These are phyloP conservation scores for Lanmaoa pseudosensibilis DNA, from an alignment of 768 basidiomycete species.

Conservation along the genomic window DNA sequence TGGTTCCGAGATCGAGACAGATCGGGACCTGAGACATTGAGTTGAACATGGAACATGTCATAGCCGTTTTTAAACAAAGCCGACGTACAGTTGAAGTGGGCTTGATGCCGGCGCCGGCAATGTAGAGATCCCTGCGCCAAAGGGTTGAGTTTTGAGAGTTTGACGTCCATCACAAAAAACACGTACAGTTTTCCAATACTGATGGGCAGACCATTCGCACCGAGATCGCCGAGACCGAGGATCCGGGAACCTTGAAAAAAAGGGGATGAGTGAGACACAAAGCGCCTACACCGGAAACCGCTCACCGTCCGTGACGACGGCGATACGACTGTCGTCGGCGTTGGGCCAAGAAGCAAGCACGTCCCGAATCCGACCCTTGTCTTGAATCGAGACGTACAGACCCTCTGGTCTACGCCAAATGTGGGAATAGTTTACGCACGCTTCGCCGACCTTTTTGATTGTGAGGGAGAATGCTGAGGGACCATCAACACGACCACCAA, in stretches of 20 bases:
- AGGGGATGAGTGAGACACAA: background rate
- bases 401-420: conserved; percentile 67
- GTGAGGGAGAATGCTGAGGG: conserved; percentile 16
- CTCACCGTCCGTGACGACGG: conserved; percentile 75
- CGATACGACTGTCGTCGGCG: conserved; percentile 51
- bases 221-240: conserved; percentile 59
- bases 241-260: conserved; percentile 56
- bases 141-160: background rate
- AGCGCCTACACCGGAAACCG: background rate
- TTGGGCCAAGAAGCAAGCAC: conserved; percentile 55
- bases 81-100: conserved; percentile 44
- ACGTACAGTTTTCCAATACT: conserved; percentile 72
- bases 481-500: conserved; percentile 9
- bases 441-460: conserved; percentile 64
- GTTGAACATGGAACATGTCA: background rate
- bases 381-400: conserved; percentile 59
- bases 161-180: background rate
- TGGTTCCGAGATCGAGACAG: conserved; percentile 74
- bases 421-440: conserved; percentile 68
- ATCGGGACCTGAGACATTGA: conserved; percentile 49
- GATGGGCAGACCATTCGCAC: conserved; percentile 48
- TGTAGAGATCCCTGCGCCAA: conserved; percentile 54
- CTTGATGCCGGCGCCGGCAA: conserved; percentile 68
- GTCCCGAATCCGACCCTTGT: conserved; percentile 62
- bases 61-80: background rate